phyloP scores from a whole-genome alignment of 2,329 filamentous ascomycete species.

The Aspergillus sp. region DNA sequence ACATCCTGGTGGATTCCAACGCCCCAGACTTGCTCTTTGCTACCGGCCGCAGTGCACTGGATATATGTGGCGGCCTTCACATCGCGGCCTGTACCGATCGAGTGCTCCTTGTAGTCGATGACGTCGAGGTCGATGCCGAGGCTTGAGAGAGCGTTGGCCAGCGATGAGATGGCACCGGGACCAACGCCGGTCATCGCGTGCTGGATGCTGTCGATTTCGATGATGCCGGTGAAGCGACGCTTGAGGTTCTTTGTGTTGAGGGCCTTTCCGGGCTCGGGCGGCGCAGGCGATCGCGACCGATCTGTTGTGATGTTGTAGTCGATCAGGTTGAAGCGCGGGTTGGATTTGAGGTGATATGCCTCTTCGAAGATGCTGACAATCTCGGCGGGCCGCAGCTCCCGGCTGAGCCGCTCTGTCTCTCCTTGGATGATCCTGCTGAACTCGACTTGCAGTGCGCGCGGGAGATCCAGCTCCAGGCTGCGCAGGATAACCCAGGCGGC shows the following conservation, averaged over 20 bases:
- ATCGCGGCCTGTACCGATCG: slow-evolving; percentile 68
- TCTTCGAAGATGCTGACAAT: slow-evolving; percentile 82
- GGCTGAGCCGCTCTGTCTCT: slow-evolving; percentile 66
- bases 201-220: slow-evolving; percentile 73
- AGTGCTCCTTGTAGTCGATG: slow-evolving; percentile 91
- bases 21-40: slow-evolving; percentile 42
- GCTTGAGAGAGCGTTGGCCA: slow-evolving; percentile 69
- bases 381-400: slow-evolving; percentile 74
- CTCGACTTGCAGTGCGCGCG: slow-evolving; percentile 81
- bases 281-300: slow-evolving; percentile 64
- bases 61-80: slow-evolving; percentile 96
- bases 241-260: slow-evolving; percentile 68
- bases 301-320: slow-evolving; percentile 89
- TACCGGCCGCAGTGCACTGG: slow-evolving; percentile 65
- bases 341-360: slow-evolving; percentile 74
- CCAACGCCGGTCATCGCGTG: slow-evolving; percentile 69
- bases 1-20: slow-evolving; percentile 74
- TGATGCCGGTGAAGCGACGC: slow-evolving; percentile 74
- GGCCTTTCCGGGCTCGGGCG: slow-evolving; percentile 58
- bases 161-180: slow-evolving; percentile 80
- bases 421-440: slow-evolving; percentile 82
- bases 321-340: slow-evolving; percentile 74
- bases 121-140: slow-evolving; percentile 84
- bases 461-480: slow-evolving; percentile 81
- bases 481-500: slow-evolving; percentile 89